Evolutionary conservation across 257 asterid genomes (phyloP).

Genomic region (Ballota nigra): DNA sequence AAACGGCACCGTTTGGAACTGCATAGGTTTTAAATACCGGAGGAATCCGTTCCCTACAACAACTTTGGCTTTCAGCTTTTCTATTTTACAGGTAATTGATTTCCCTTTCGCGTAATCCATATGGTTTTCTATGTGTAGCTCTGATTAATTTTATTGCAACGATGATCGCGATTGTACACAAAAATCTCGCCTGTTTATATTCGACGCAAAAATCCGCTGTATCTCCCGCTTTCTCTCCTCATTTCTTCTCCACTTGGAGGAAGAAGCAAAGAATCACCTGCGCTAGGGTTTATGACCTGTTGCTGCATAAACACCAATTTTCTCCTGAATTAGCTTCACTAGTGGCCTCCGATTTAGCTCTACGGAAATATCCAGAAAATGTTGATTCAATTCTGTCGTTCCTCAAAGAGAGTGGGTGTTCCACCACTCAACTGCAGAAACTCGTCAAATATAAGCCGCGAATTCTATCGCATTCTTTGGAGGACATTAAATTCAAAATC

Average conservation of each 20-base stretch:
- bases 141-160: not conserved
- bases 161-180: not conserved
- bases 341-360: constrained; percentile 7
- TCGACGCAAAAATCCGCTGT: not conserved
- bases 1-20: too few relatives aligned
- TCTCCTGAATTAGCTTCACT: constrained; percentile 15
- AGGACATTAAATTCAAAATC: constrained; percentile 3
- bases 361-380: constrained; percentile 11
- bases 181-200: not conserved
- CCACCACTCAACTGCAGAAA: too few relatives aligned
- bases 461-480: not conserved
- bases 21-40: too few relatives aligned
- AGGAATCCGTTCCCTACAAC: too few relatives aligned
- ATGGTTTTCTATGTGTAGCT: too few relatives aligned
- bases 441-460: constrained; percentile 10
- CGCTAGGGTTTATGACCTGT: too few relatives aligned
- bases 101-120: too few relatives aligned
- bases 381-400: constrained; percentile 32
- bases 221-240: not conserved
- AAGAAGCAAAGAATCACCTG: too few relatives aligned
- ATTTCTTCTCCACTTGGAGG: not conserved
- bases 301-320: constrained; percentile 30
- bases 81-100: too few relatives aligned
- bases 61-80: too few relatives aligned
- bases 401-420: too few relatives aligned